A percentile compares a stretch with the other conserved stretches of the same genome.
Evolutionary conservation across 192 early-diverging fungal genomes (phyloP).

Genomic region (Dissophora globulifera): DNA sequence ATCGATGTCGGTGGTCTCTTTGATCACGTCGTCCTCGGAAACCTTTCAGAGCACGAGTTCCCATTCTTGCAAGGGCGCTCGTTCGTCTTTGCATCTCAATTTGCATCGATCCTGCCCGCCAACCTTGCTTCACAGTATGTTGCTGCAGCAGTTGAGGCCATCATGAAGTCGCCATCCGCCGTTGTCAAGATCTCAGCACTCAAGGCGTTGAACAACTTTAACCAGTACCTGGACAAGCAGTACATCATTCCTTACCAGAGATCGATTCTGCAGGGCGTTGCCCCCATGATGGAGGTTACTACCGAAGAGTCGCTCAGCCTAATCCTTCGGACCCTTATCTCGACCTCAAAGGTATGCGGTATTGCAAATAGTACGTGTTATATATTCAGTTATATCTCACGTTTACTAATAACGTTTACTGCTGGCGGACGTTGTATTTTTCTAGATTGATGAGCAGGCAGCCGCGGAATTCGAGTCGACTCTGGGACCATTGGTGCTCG

Average conservation of each 20-base stretch:
- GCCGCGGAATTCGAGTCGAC: conserved; percentile 78
- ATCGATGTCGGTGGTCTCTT: conserved; percentile 84
- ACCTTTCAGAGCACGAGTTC: conserved; percentile 63
- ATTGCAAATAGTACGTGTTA: neutral
- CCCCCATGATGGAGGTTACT: conserved; percentile 64
- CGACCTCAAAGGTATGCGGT: conserved; percentile 66
- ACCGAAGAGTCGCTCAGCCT: conserved; percentile 74
- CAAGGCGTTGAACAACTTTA: conserved; percentile 72
- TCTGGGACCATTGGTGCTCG: conserved; percentile 76
- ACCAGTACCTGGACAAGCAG: conserved; percentile 61
- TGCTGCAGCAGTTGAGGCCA: conserved; percentile 77
- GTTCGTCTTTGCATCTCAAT: conserved; percentile 87
- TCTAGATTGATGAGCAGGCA: conserved; percentile 74
- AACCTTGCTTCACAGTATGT: conserved; percentile 78
- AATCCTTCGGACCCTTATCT: conserved; percentile 72
- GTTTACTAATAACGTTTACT: too few species aligned
- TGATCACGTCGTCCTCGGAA: conserved; percentile 82
- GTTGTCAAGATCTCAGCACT: conserved; percentile 79
- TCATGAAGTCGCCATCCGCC: conserved; percentile 62
- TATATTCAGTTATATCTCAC: neutral
- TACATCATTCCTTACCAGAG: conserved; percentile 65
- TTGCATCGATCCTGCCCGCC: conserved; percentile 75
- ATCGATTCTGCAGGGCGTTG: conserved; percentile 69
- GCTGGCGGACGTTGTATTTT: too few species aligned
- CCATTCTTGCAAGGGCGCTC: conserved; percentile 93